Percentiles rank a stretch among this genome's conserved stretches.
Evolutionary conservation across 2,329 filamentous ascomycete genomes (phyloP).

Genomic region (Canariomyces notabilis): DNA sequence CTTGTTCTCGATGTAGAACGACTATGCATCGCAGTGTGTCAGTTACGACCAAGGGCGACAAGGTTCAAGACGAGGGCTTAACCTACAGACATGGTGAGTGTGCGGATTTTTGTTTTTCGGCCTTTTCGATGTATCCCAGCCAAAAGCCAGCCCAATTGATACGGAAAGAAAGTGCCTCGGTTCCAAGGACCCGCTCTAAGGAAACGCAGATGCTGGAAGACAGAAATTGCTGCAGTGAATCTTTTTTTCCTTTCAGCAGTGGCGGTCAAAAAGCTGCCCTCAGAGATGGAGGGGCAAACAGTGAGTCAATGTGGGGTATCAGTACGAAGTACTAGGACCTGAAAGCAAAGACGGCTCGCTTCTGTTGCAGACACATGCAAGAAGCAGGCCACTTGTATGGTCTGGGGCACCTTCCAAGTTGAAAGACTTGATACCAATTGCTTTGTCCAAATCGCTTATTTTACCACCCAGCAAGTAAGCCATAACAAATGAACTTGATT

Average conservation of each 20-base stretch:
- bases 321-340: too few species aligned
- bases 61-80: neutral
- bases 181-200: neutral
- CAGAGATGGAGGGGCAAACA: slow-evolving; percentile 22
- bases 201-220: neutral
- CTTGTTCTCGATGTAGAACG: slow-evolving; percentile 72
- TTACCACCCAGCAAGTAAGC: too few species aligned
- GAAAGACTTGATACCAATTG: too few species aligned
- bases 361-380: neutral
- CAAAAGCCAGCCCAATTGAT: neutral
- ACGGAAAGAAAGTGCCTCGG: neutral
- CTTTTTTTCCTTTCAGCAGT: slow-evolving; percentile 8
- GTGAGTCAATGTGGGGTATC: slow-evolving; percentile 21
- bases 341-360: neutral
- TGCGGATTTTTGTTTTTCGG: too few species aligned
- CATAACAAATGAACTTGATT: too few species aligned
- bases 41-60: neutral
- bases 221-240: neutral
- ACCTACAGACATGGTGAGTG: slow-evolving; percentile 36
- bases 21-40: slow-evolving; percentile 35
- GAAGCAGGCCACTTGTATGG: neutral
- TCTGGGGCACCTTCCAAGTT: too few species aligned
- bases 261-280: slow-evolving; percentile 14
- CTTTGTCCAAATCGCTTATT: too few species aligned
- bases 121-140: neutral